Base-by-base conservation (phyloP, 345 rosid species). In the Adansonia digitata region DNA sequence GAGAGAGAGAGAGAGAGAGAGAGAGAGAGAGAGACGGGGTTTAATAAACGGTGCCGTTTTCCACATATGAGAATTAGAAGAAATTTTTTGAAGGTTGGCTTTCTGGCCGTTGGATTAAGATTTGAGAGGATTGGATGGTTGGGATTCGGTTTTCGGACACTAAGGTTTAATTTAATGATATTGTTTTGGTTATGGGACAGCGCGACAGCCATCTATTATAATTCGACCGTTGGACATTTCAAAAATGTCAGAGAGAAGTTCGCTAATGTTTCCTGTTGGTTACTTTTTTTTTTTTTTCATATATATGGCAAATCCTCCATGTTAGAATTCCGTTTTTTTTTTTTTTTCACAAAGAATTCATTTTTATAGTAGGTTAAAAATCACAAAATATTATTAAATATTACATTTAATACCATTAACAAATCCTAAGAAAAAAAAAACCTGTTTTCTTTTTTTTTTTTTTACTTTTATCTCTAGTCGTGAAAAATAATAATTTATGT, bases 211-310 rank as follows among this genome's bases (percentile, higher is more conserved):
- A 20, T 65, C 67, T 31, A 45, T n/a, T n/a, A 52, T 2, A 27
- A 77, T 34, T 77, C 34, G 84, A 77, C 86, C 84, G 82, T 84
- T 79, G 77, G 14, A n/a, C n/a, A 57, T 51, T 81, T 82, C 71
- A 68, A 77, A 79, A 13, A 45, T 45, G 55, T 45, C n/a, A 2
- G 71, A 45, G 37, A 24, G 55, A 20, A 63, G 26, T 42, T 5
- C 5, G 20, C 35, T 66, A 66, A 0, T 17, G 6, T 43, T 14
- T 43, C 53, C 0, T 1, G 22, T 6, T 3, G 53, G 37, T 66
- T 22, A 67, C 71, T 4, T 7, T 14, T 43, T 24, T 24, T 24
- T 4, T 7, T 14, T 43, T 24, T 24, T 24, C 18, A 20, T 3
- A 43, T 26, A 35, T 43, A 43, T 8, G 53, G 43, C 34, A 67